These are phyloP conservation scores for Knoxdaviesia proteae DNA, from an alignment of 2,329 filamentous ascomycete genomes.

Conservation along the genomic window DNA sequence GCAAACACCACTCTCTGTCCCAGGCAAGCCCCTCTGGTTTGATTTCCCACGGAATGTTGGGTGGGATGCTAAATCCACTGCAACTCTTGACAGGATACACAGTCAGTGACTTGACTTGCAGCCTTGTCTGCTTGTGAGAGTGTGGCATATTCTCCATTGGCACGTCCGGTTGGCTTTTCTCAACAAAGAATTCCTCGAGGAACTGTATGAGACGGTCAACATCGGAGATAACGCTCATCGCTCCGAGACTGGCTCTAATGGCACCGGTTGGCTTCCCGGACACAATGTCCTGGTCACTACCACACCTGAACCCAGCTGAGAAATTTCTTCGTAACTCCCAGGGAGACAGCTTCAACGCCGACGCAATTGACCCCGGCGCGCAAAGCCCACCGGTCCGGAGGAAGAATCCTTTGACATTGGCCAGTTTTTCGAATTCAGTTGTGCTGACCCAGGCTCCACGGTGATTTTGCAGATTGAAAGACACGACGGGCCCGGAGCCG, in stretches of 20 bases:
- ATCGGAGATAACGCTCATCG: slow-evolving; percentile 67
- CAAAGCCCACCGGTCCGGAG: slow-evolving; percentile 77
- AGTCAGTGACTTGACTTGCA: slow-evolving; percentile 37
- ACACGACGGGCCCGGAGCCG: slow-evolving; percentile 51
- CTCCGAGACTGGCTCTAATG: slow-evolving; percentile 67
- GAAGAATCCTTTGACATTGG: slow-evolving; percentile 58
- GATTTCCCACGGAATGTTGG: slow-evolving; percentile 49
- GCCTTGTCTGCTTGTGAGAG: background rate
- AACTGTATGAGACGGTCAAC: slow-evolving; percentile 53
- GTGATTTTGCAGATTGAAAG: slow-evolving; percentile 61
- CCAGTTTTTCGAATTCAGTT: slow-evolving; percentile 71
- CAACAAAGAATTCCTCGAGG: slow-evolving; percentile 31
- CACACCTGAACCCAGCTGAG: slow-evolving; percentile 66
- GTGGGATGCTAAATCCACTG: slow-evolving; percentile 52
- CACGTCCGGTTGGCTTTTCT: slow-evolving; percentile 5
- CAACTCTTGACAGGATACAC: slow-evolving; percentile 95
- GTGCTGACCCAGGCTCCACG: slow-evolving; percentile 58
- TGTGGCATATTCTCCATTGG: background rate
- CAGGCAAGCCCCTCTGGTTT: slow-evolving; percentile 67
- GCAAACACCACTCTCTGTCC: slow-evolving; percentile 92
- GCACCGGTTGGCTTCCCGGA: slow-evolving; percentile 74
- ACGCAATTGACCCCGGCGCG: slow-evolving; percentile 72
- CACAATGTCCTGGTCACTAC: slow-evolving; percentile 61
- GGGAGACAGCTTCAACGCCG: slow-evolving; percentile 48
- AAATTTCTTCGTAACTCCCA: slow-evolving; percentile 77